Percentiles rank a stretch among this genome's conserved stretches.
These are phyloP conservation scores for Obba rivulosa DNA, from an alignment of 768 basidiomycete species.

Conservation along the genomic window DNA sequence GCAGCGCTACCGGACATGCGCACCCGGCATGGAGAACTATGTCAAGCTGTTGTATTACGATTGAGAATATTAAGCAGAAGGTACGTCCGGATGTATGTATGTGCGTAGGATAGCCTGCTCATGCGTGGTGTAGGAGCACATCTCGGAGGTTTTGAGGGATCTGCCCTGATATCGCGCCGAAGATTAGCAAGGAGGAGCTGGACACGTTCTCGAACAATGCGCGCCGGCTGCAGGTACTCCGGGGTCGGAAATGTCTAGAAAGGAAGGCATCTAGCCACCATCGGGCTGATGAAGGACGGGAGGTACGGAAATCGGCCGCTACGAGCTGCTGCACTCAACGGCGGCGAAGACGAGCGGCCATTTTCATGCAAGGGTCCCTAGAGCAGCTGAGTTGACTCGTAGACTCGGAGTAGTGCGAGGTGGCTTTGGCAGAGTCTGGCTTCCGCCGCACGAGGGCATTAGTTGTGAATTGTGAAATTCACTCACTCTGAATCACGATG, in stretches of 20 bases:
- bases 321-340: too few species aligned
- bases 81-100: constrained; percentile 9
- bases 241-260: constrained; percentile 56
- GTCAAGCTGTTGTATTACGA: constrained; percentile 80
- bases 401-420: too few species aligned
- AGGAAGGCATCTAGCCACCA: too few species aligned
- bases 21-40: constrained; percentile 76
- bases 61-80: constrained; percentile 69
- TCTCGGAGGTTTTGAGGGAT: constrained; percentile 38
- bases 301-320: too few species aligned
- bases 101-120: not conserved
- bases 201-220: constrained; percentile 78
- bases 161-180: constrained; percentile 35
- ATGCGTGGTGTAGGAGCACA: constrained; percentile 7
- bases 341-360: too few species aligned
- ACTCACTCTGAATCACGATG: too few species aligned
- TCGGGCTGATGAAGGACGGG: too few species aligned
- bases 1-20: constrained; percentile 95
- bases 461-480: too few species aligned
- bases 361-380: too few species aligned
- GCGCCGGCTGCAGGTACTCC: constrained; percentile 62
- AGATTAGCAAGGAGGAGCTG: constrained; percentile 47
- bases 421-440: too few species aligned
- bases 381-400: too few species aligned
- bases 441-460: too few species aligned